Evolutionary conservation across 2,329 filamentous ascomycete species (phyloP), one percentile per base, ranked within the genome.

Genomic region (Aspergillus quadrilineatus): DNA sequence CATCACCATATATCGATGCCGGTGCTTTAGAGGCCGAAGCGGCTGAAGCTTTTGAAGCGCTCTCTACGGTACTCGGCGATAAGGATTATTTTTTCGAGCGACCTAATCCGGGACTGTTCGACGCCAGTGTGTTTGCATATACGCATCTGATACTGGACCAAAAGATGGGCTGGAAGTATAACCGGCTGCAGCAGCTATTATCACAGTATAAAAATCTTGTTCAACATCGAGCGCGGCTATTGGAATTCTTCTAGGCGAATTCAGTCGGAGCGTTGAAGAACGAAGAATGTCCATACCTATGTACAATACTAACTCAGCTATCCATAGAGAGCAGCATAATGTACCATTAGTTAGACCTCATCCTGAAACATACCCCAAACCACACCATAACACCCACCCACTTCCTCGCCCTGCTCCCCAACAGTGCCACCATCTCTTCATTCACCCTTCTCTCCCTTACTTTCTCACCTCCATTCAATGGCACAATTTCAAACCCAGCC

Each of bases 41-140:
- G 2, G 79, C 78, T 26, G 81, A 83, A 51, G 87, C 87, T 0
- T 85, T 89, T 57, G 76, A 79, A 39, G 85, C 87, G 1, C 73
- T 90, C 7, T 83, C 84, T 2, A 77, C 73, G 17, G 66, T 88
- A 7, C 75, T 90, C 8, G 85, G 80, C 1, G 72, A 81, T 0
- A 73, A 85, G 37, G 66, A 75, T 15, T 88, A 85, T 79, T 89
- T 89, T 70, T 88, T 87, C 66, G 80, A 77, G 4, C 69, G 71
- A 56, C 50, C 72, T 30, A 69, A 73, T 14, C 90, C 93, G 0
- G 85, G 86, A 0, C 69, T 93, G 26, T 93, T 97, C 65, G 94
- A 99, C 74, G 92, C 93, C 6, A 86, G 85, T 53, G 84, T 97
- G 2, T 97, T 97, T 75, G 87, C 91, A 3, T 99, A 97, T 73